Base-by-base conservation (phyloP, 2,329 filamentous ascomycete species). In the Byssochlamys sp. region DNA sequence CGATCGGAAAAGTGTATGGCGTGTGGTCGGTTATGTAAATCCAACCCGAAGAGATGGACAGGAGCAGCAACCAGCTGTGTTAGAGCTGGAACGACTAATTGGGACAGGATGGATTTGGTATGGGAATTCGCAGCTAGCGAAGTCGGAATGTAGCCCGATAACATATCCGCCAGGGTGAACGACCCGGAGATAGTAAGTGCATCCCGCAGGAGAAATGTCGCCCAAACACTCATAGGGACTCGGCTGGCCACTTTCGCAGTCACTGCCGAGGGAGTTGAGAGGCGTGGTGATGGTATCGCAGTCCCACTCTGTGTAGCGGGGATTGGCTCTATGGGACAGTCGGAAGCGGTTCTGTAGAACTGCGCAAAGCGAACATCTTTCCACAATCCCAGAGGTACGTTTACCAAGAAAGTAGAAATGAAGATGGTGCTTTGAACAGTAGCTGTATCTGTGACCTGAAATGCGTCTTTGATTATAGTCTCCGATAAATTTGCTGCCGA, bases 401-500 rank as follows among this genome's bases (percentile, higher is more conserved):
- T 70, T 12, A 69, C 63, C 9, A 62, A n/a, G n/a, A 67, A 68
- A 1, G 67, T 69, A 1, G 84, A 81, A 55, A 89, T 88, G 14
- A 87, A 80, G 0, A 88, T 90, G 48, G 88, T 84, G 64, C 64
- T 59, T 6, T 62, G 75, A 1, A 86, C 80, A 19, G 83, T 77
- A 6, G 74, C 70, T 66, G 80, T 74, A 45, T 75, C 35, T 45
- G 35, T 45, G 14, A 45, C 14, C 14, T 45, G 35, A 45, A 45
- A 69, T 2, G 83, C 61, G 2, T 86, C 87, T 4, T 86, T 85
- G 53, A 83, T 53, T 35, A 82, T 72, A 0, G 90, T 95, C 75
- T 96, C 91, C 68, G 94, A 81, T 10, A 81, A 75, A 77, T 96
- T 96, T 61, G 91, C 90, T 1, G 88, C 89, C 12, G 90, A 76